Evolutionary conservation across 2,329 filamentous ascomycete genomes (phyloP), one percentile per base, ranked within the genome.

Genomic region (Hirsutella minnesotensis): DNA sequence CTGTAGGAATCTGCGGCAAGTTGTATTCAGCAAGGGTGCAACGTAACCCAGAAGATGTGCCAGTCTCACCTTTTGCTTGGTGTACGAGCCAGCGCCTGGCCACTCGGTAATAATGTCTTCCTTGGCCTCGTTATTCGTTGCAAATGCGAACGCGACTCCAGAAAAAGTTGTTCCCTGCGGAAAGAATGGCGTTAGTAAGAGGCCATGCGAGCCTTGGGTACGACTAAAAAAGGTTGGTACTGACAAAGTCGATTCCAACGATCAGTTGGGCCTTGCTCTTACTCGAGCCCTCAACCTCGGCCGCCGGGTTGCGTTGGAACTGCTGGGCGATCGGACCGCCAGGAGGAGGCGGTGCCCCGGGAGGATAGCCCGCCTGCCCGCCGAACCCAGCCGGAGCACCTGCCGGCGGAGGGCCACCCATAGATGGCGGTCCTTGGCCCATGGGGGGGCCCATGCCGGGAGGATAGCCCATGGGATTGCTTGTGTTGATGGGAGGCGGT

Each of bases 31-130:
- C n/a, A n/a, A n/a, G n/a, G n/a, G n/a, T n/a, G n/a, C n/a, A n/a
- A n/a, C n/a, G n/a, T n/a, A n/a, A n/a, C n/a, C n/a, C n/a, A n/a
- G n/a, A n/a, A n/a, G n/a, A n/a, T n/a, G n/a, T n/a, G n/a, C 38
- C 22, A 22, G 10, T 18, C 44, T 24, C 3, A 94, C 90, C 83
- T 98, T 98, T 68, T 98, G 92, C 69, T 96, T 96, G 40, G 92
- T 95, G 63, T 95, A 90, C 44, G 92, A 95, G 53, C 92, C 92
- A 30, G 92, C 89, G 53, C 92, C 92, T 21, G 92, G 92, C 92
- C 92, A 98, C 68, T 98, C 92, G 49, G 90, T 94, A 56, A 98
- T 98, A 56, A 96, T 96, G 63, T 96, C 90, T 66, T 96, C 92
- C 63, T 95, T 94, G 47, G 89, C 88, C 65, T 95, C 89, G 53